A percentile compares a stretch with the other conserved stretches of the same genome.
phyloP scores from a whole-genome alignment of 768 basidiomycete genomes.

The Paxillus involutus region DNA sequence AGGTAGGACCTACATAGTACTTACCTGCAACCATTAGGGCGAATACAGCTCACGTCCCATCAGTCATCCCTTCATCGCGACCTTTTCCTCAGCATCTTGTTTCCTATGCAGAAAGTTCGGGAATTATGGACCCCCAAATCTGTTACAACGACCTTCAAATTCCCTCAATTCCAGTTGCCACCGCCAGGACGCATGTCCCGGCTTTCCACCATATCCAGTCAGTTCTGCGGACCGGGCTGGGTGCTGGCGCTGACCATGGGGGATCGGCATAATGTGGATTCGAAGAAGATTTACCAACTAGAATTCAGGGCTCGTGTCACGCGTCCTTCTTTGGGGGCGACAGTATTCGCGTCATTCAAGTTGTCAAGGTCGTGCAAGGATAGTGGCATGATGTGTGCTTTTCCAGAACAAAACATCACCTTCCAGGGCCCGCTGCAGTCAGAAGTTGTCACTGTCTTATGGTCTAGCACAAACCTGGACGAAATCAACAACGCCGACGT shows the following conservation, averaged over 20 bases:
- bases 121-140: background rate
- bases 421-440: background rate
- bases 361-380: too few species aligned
- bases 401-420: background rate
- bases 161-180: background rate
- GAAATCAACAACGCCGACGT: background rate
- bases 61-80: too few species aligned
- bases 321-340: background rate
- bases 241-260: background rate
- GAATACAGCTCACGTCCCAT: too few species aligned
- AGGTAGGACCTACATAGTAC: too few species aligned
- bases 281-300: background rate
- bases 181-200: fast-evolving
- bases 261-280: fast-evolving
- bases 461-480: background rate
- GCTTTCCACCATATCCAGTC: background rate
- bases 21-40: too few species aligned
- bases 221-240: background rate
- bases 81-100: background rate
- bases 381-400: too few species aligned
- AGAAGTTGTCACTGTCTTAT: background rate
- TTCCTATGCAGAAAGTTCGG: background rate
- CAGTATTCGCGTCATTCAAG: background rate
- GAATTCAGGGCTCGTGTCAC: background rate
- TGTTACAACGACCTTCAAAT: background rate